Evolutionary conservation across 192 early-diverging fungal species (phyloP).

Genomic region (Tieghemiomyces parasiticus): DNA sequence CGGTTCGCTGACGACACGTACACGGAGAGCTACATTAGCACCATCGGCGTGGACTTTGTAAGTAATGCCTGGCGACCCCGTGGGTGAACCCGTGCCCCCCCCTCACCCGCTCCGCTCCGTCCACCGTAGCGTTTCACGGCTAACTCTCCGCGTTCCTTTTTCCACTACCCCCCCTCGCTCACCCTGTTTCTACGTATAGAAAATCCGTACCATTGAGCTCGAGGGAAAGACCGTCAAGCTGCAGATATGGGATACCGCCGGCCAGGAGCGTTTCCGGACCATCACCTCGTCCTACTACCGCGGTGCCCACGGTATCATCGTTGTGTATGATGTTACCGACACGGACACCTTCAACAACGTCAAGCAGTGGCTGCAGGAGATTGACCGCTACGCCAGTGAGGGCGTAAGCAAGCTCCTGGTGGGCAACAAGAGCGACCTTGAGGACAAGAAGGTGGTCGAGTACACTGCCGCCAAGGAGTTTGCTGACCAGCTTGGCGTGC

Average conservation of each 20-base stretch:
- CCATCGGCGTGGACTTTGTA: conserved; percentile 98
- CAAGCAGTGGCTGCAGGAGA: conserved; percentile 98
- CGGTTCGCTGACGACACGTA: conserved; percentile 98
- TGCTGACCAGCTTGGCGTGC: conserved; percentile 71
- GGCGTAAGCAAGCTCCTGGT: conserved; percentile 97
- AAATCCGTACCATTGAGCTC: conserved; percentile 97
- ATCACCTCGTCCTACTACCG: conserved; percentile 97
- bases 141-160: too few species aligned
- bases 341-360: conserved; percentile 90
- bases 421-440: conserved; percentile 97
- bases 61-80: conserved; percentile 15
- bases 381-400: conserved; percentile 93
- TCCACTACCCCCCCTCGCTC: background rate
- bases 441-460: conserved; percentile 82
- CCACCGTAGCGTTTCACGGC: too few species aligned
- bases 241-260: conserved; percentile 98
- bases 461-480: conserved; percentile 67
- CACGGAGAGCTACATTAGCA: conserved; percentile 96
- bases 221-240: conserved; percentile 98
- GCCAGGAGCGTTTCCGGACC: conserved; percentile 97
- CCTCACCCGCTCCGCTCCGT: too few species aligned
- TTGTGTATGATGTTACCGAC: conserved; percentile 97
- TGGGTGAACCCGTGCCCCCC: background rate
- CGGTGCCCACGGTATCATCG: conserved; percentile 96
- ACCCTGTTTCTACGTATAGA: conserved; percentile 31